Conservation (phyloP, 106 monocot genomes). For the Acorus gramineus region DNA sequence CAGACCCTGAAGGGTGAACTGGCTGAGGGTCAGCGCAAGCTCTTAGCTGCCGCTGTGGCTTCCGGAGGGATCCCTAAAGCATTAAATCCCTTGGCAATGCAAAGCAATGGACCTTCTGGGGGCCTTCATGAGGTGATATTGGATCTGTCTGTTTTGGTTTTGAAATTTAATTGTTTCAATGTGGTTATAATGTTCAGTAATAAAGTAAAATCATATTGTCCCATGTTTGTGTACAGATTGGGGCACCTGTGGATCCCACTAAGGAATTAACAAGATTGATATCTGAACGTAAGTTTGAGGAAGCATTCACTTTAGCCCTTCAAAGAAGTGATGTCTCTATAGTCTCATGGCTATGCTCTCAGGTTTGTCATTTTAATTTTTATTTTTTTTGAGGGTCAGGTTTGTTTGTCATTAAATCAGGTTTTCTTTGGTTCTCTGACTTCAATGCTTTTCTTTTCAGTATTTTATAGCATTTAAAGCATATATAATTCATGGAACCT, state of each 20-base stretch:
- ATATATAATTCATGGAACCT: no score
- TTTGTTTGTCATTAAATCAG: no score
- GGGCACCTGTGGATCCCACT: constrained; percentile 66
- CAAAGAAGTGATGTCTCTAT: constrained; percentile 91
- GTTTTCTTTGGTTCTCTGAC: no score
- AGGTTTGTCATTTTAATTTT: constrained; percentile 25
- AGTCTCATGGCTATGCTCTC: constrained; percentile 90
- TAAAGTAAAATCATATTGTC: no score
- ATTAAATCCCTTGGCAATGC: constrained; percentile 34
- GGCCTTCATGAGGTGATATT: constrained; percentile 47
- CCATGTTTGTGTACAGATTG: constrained; percentile 20
- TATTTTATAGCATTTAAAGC: no score
- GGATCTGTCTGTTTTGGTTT: no score
- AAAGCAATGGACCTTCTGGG: constrained; percentile 40
- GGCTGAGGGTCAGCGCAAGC: constrained; percentile 59
- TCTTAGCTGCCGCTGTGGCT: constrained; percentile 39
- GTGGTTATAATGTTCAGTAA: no score
- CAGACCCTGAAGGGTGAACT: constrained; percentile 62
- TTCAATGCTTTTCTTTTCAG: no score
- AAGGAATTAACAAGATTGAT: constrained; percentile 71
- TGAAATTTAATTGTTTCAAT: no score
- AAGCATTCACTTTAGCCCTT: constrained; percentile 87
- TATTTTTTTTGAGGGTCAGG: no score
- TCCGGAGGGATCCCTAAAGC: constrained; percentile 38
- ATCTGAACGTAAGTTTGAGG: constrained; percentile 75